Conservation (phyloP, 768 basidiomycete species). For the Suillus paluster region DNA sequence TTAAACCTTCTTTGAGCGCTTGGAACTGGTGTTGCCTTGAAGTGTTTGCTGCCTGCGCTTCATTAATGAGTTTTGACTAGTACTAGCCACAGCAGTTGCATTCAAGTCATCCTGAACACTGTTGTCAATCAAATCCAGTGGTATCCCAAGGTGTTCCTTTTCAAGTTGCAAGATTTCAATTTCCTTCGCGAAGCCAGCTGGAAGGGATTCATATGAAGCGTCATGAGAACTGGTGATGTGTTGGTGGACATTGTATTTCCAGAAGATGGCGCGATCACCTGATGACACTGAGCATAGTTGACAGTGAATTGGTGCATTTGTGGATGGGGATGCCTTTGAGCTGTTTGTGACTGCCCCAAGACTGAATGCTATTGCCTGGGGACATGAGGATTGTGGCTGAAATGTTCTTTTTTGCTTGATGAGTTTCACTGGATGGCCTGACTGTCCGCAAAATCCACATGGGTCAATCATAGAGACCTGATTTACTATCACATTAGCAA, state of each 20-base stretch:
- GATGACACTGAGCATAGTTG: too few relatives aligned
- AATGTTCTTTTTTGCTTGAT: too few relatives aligned
- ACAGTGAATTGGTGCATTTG: too few relatives aligned
- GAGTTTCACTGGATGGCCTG: too few relatives aligned
- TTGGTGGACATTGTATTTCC: background rate
- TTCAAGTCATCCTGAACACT: background rate
- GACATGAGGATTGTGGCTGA: too few relatives aligned
- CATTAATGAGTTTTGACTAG: background rate
- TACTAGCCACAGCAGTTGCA: background rate
- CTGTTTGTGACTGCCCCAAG: too few relatives aligned
- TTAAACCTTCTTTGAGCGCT: background rate
- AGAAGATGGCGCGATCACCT: background rate
- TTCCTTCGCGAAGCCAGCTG: background rate
- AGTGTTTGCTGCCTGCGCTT: background rate
- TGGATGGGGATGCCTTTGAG: too few relatives aligned
- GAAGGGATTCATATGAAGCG: background rate
- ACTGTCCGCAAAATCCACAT: too few relatives aligned
- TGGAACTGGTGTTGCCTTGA: background rate
- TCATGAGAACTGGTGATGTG: background rate
- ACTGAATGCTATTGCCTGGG: too few relatives aligned
- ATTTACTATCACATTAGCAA: too few relatives aligned
- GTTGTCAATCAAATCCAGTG: background rate
- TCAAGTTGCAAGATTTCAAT: background rate
- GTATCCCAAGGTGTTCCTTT: background rate
- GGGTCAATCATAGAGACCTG: too few relatives aligned